Conservation (phyloP, 352 stramenopile species). For the Nothophytophthora sp. region DNA sequence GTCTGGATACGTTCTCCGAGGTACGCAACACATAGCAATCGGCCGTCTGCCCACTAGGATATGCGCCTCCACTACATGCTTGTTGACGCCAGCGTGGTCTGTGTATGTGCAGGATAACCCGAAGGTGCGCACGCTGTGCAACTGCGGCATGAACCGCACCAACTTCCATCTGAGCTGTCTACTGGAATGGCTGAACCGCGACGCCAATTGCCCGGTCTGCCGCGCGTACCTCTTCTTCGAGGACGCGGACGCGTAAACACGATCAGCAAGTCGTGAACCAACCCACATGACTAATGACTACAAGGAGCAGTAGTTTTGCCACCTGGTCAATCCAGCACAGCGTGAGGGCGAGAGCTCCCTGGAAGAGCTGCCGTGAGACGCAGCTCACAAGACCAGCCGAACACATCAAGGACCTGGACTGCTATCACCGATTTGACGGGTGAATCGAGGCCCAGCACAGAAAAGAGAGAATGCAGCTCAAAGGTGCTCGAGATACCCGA, state of each 20-base stretch:
- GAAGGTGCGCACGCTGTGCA: constrained; percentile 85
- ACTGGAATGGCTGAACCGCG: constrained; percentile 85
- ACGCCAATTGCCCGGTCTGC: constrained; percentile 86
- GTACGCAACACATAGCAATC: constrained; percentile 12
- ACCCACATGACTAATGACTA: neutral
- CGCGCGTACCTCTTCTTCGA: constrained; percentile 88
- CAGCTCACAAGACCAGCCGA: too few relatives aligned
- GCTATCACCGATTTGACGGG: too few relatives aligned
- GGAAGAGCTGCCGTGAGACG: too few relatives aligned
- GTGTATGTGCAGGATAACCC: constrained; percentile 50
- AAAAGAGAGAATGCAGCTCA: constrained; percentile 7
- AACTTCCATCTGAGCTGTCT: constrained; percentile 91
- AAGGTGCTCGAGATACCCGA: neutral
- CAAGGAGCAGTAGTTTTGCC: neutral
- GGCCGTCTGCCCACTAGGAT: neutral
- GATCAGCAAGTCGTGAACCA: constrained; percentile 1
- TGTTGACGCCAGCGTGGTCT: neutral
- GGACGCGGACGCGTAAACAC: constrained; percentile 45
- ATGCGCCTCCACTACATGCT: neutral
- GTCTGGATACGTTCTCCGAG: constrained; percentile 68
- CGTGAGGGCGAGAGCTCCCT: neutral
- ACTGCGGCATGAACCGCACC: constrained; percentile 88
- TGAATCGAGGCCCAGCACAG: constrained; percentile 6
- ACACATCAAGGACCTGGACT: too few relatives aligned
- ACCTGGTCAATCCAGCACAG: neutral